These are phyloP conservation scores for Botrytis byssoidea DNA, from an alignment of 2,329 filamentous ascomycete species.

Conservation along the genomic window DNA sequence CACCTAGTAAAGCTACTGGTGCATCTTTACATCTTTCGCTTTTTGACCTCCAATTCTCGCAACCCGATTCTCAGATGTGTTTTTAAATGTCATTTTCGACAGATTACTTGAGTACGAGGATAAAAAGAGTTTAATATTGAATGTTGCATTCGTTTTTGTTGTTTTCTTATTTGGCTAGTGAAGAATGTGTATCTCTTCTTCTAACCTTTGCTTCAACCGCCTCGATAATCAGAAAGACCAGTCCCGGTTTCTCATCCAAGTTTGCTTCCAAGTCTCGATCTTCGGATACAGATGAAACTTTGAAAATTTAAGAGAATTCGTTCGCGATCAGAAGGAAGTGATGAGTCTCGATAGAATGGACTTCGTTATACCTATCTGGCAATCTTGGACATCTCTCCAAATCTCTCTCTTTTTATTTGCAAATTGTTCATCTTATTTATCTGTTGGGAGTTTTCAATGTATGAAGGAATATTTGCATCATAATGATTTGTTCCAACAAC, in stretches of 20 bases:
- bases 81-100: not conserved
- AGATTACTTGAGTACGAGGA: not conserved
- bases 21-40: not conserved
- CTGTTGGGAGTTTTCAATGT: not conserved
- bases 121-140: not conserved
- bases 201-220: not conserved
- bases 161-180: not conserved
- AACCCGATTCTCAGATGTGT: accelerated
- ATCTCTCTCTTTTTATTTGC: too few relatives aligned
- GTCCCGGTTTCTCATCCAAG: not conserved
- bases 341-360: too few relatives aligned
- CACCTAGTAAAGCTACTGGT: not conserved
- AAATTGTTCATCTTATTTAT: too few relatives aligned
- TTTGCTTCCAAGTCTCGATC: not conserved
- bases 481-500: too few relatives aligned
- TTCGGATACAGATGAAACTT: not conserved
- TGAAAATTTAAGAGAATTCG: not conserved
- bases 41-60: not conserved
- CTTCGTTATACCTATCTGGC: too few relatives aligned
- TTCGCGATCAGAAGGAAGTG: not conserved
- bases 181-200: not conserved
- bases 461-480: not conserved
- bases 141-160: not conserved
- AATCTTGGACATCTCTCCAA: too few relatives aligned
- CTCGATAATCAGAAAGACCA: not conserved